Evolutionary conservation across 1,139 yeast genomes (phyloP), one percentile per base, ranked within the genome.

Genomic region (Pichia sp.): DNA sequence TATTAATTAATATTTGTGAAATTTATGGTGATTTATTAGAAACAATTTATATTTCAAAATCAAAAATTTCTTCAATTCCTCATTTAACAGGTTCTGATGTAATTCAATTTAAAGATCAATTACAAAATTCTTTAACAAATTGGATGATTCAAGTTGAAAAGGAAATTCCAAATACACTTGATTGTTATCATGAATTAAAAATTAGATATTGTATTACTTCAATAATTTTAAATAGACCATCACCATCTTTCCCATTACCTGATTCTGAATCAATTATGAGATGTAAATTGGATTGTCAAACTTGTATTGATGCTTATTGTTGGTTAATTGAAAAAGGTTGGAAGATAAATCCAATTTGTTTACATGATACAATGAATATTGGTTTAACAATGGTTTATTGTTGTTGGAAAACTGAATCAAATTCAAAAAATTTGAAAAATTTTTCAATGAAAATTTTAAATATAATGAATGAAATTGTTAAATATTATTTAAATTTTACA

Each of bases 11-110:
- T 33, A 52, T 57, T 10, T 52, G 56, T 37, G 57, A 54, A 38
- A 52, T 56, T 35, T 53, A 52, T n/a, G 61, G 59, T 3, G 60
- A 58, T 36, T 54, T 56, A 47, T 43, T 58, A 18, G 61, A 58
- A 40, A 50, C 57, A 6, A 45, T 57, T 4, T 57, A 58, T 37
- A 53, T 51, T 2, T 51, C 60, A 6, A 41, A 57, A 27, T 47
- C 58, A 4, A 45, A 39, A 25, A 54, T 54, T 5, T 39, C 41
- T 5, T 25, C 36, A 5, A 10, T 26, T 1, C 57, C 58, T 7
- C 42, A 35, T 7, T 33, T 55, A 27, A 40, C 48, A 34, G 48
- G 52, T 35, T 50, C 45, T 8, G 56, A 56, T 30, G 37, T 56
- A 29, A n/a, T 40, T 0, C 18, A 40, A 26, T 52, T 52, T 31